Conservation (phyloP, 345 rosid species). For the Syzygium aqueum region DNA sequence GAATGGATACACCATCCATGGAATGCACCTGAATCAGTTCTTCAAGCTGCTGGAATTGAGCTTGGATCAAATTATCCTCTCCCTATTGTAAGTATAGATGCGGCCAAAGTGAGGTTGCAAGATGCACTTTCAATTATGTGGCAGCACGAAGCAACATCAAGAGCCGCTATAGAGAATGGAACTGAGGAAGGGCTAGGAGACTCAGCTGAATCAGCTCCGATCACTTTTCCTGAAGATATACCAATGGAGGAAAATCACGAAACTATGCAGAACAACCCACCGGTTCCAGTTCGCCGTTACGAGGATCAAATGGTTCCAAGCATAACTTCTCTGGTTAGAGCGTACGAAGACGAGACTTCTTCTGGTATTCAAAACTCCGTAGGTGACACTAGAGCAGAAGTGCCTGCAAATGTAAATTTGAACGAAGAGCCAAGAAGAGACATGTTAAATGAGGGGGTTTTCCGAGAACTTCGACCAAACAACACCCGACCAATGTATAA, state of each 20-base stretch:
- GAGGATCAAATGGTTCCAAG: constrained; percentile 99
- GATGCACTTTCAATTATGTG: constrained; percentile 89
- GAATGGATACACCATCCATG: constrained; percentile 99
- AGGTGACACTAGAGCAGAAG: constrained; percentile 78
- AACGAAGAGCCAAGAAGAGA: constrained; percentile 49
- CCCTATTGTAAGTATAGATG: constrained; percentile 72
- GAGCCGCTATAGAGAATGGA: constrained; percentile 91
- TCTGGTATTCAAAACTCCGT: constrained; percentile 34
- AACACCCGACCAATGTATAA: constrained; percentile 27
- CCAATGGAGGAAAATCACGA: constrained; percentile 60
- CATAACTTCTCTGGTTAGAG: constrained; percentile 70
- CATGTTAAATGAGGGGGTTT: constrained; percentile 17
- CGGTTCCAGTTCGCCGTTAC: constrained; percentile 32
- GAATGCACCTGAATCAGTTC: constrained; percentile 90
- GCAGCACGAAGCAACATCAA: constrained; percentile 92
- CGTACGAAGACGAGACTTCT: constrained; percentile 67
- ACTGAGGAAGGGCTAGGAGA: constrained; percentile 98
- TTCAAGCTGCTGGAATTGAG: constrained; percentile 96
- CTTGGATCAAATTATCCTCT: constrained; percentile 94
- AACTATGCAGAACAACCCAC: constrained; percentile 38
- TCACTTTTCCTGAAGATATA: constrained; percentile 72
- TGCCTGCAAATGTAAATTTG: constrained; percentile 50
- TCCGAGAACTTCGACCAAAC: constrained; percentile 21
- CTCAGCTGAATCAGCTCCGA: constrained; percentile 56
- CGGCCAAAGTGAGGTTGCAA: constrained; percentile 74